Base-by-base conservation (phyloP, 1,139 yeast genomes). In the Saccharomyces hybrid region DNA sequence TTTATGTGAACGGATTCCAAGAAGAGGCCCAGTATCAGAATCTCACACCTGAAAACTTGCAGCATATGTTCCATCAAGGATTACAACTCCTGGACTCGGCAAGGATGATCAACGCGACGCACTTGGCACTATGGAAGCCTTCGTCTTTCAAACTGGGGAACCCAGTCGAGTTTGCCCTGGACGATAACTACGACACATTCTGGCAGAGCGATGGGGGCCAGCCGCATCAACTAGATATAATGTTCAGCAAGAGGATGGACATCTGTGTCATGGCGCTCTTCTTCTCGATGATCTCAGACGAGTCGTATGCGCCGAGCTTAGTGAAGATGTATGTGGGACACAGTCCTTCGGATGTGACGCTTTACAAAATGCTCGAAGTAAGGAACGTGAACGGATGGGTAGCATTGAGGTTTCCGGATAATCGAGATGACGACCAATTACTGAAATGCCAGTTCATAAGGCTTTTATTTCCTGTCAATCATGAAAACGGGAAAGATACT, bases 181-280 rank as follows among this genome's bases (percentile, higher is more conserved):
- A 87, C 53, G 95, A 88, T 64, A 79, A 83, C 16, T 87, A 95
- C 0, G 78, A 79, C 47, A 74, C 84, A 2, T 91, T 78, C 68
- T 95, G 99, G 99, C 99, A 95, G 69, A 87, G 96, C 52, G 99
- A 95, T 69, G 99, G 98, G 32, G 78, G 81, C n/a, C 90, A 86
- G 62, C 99, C 99, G 0, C 99, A 95, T 71, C 76, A 77, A 31
- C 75, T 93, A 12, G 88, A 88, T 51, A 80, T 90, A 2, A 95
- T 84, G 64, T 95, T 95, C 68, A 78, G 93, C 47, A 90, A 88
- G 66, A 77, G 82, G 54, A 95, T 91, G 4, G 76, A 84, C 21
- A 73, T 95, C 4, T 83, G 84, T 56, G 71, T 89, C 55, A 73
- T 95, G 3, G 82, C 90, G 1, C 68, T 95, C 16, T 95, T 62